Percentiles rank a stretch among this genome's conserved stretches.
phyloP scores from a whole-genome alignment of 1,139 yeast genomes.

The Blastobotrys serpentis region DNA sequence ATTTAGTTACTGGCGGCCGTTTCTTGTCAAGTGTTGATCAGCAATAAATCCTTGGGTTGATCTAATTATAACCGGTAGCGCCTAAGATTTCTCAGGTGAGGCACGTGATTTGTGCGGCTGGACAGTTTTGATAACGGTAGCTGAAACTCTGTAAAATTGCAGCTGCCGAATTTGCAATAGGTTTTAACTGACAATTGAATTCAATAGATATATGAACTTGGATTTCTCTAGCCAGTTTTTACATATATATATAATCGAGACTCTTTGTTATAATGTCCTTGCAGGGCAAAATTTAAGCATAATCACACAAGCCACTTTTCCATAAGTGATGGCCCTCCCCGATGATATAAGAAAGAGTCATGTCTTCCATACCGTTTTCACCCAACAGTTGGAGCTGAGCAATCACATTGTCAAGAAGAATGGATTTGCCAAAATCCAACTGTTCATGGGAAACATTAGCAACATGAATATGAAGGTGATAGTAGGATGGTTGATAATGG shows the following conservation, averaged over 20 bases:
- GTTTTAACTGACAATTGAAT: too few species aligned
- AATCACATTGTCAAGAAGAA: slow-evolving; percentile 76
- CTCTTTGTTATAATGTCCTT: too few species aligned
- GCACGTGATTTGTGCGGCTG: too few species aligned
- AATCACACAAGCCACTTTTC: slow-evolving; percentile 35
- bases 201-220: too few species aligned
- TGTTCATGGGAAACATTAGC: slow-evolving; percentile 75
- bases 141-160: too few species aligned
- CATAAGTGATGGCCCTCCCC: slow-evolving; percentile 83
- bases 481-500: slow-evolving; percentile 95
- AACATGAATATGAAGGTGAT: slow-evolving; percentile 92
- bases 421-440: slow-evolving; percentile 78
- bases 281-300: background rate
- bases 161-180: too few species aligned
- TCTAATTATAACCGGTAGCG: too few species aligned
- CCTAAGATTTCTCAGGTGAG: too few species aligned
- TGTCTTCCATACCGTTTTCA: slow-evolving; percentile 49
- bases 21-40: background rate
- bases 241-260: too few species aligned
- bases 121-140: too few species aligned
- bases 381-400: slow-evolving; percentile 62
- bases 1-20: background rate
- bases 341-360: slow-evolving; percentile 54
- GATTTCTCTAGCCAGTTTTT: too few species aligned
- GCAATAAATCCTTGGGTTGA: too few species aligned